Percentiles rank a stretch among this genome's conserved stretches.
Evolutionary conservation across 257 asterid species (phyloP).

Genomic region (Handroanthus guayacan): DNA sequence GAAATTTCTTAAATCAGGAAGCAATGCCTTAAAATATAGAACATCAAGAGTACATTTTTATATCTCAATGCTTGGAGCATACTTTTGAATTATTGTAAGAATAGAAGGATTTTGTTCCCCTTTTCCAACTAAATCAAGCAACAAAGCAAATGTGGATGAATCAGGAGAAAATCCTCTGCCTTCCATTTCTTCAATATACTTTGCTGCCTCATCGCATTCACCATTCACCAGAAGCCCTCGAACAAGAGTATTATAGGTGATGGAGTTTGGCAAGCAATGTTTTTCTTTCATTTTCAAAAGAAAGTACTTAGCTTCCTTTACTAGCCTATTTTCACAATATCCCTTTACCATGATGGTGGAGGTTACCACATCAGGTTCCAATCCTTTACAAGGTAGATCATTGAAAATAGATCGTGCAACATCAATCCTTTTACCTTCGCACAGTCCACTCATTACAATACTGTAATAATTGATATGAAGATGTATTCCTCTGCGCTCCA

Average conservation of each 20-base stretch:
- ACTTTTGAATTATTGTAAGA: neutral
- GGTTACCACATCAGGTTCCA: constrained; percentile 37
- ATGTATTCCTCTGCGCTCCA: too few relatives aligned
- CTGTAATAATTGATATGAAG: too few relatives aligned
- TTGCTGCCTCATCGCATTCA: constrained; percentile 28
- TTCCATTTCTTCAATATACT: constrained; percentile 35
- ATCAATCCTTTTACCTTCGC: constrained; percentile 30
- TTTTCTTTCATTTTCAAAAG: constrained; percentile 35
- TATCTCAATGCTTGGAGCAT: neutral
- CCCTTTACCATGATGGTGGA: constrained; percentile 39
- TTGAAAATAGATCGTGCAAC: constrained; percentile 28
- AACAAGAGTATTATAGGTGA: constrained; percentile 37
- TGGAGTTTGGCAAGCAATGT: constrained; percentile 3
- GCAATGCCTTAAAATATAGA: too few relatives aligned
- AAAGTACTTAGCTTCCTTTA: constrained; percentile 41
- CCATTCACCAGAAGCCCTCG: constrained; percentile 30
- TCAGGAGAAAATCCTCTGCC: constrained; percentile 24
- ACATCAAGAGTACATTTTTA: too few relatives aligned
- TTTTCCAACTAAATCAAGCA: constrained; percentile 1
- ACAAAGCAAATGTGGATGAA: constrained; percentile 11
- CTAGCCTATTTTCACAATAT: constrained; percentile 39
- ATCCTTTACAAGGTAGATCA: constrained; percentile 34
- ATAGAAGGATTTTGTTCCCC: neutral
- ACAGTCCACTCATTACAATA: constrained; percentile 33
- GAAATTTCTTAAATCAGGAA: too few relatives aligned